These are phyloP conservation scores for Eudorina sp. DNA, from an alignment of 139 green algal species.

Conservation along the genomic window DNA sequence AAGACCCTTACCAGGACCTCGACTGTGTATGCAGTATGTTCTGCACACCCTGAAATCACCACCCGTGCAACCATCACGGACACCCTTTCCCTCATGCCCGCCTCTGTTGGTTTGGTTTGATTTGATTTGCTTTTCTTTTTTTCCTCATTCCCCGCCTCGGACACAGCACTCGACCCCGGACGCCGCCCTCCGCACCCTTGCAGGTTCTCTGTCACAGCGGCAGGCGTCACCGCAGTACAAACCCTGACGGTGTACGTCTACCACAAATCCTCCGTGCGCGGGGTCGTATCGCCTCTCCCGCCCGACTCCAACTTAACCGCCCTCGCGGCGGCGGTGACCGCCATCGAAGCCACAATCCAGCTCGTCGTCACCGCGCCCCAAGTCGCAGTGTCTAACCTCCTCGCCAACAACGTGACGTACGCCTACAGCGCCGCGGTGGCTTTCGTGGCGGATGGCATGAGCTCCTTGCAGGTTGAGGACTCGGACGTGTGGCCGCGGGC, in stretches of 20 bases:
- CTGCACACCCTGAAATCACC: too few species aligned
- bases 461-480: background rate
- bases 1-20: too few species aligned
- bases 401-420: background rate
- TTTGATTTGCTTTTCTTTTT: too few species aligned
- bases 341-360: background rate
- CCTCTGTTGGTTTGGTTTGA: too few species aligned
- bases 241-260: background rate
- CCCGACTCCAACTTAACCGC: background rate
- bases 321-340: background rate
- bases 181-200: background rate
- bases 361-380: background rate
- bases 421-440: background rate
- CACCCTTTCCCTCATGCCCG: too few species aligned
- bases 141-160: too few species aligned
- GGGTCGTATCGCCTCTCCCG: background rate
- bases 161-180: too few species aligned
- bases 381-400: background rate
- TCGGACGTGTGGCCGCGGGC: background rate
- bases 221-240: background rate
- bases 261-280: background rate
- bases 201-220: slow-evolving; percentile 34
- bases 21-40: too few species aligned
- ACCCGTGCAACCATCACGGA: too few species aligned
- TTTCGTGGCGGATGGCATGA: background rate